These are phyloP conservation scores for Macrocystidia cucumis DNA, from an alignment of 1,284 basidiomycete species.

Conservation along the genomic window DNA sequence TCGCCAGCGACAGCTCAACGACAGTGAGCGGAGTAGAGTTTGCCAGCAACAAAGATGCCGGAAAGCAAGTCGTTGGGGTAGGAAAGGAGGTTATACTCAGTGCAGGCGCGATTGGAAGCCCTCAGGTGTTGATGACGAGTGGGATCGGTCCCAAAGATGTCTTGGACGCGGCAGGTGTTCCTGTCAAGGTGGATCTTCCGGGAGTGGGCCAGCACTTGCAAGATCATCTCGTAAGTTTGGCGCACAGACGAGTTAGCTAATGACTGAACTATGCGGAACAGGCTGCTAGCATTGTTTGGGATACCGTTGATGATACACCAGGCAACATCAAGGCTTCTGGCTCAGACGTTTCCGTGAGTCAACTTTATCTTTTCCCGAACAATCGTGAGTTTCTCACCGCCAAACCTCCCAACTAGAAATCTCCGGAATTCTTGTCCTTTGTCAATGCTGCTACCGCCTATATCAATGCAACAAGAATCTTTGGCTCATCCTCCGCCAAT, in stretches of 20 bases:
- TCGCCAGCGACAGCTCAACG: too few relatives aligned
- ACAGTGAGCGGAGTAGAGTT: too few relatives aligned
- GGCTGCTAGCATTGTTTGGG: not conserved
- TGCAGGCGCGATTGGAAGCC: not conserved
- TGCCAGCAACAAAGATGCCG: too few relatives aligned
- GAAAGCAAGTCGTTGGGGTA: not conserved
- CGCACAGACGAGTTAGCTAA: too few relatives aligned
- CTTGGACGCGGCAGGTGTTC: not conserved
- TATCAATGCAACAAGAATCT: constrained; percentile 26
- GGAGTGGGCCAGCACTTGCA: not conserved
- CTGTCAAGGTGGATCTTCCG: not conserved
- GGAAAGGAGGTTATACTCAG: not conserved
- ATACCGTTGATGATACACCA: not conserved
- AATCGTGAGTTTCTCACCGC: constrained; percentile 5
- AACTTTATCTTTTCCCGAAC: not conserved
- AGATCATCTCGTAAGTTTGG: too few relatives aligned
- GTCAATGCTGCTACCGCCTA: constrained; percentile 58
- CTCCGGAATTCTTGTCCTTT: constrained; percentile 39
- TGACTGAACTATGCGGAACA: too few relatives aligned
- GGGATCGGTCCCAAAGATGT: constrained; percentile 1
- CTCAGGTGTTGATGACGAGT: not conserved
- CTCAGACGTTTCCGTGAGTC: not conserved
- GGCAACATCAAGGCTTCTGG: not conserved
- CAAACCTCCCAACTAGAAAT: constrained; percentile 9
- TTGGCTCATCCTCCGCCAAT: constrained; percentile 36